Evolutionary conservation across 2,329 filamentous ascomycete species (phyloP), one percentile per base, ranked within the genome.

Genomic region (Eutypella sp.): DNA sequence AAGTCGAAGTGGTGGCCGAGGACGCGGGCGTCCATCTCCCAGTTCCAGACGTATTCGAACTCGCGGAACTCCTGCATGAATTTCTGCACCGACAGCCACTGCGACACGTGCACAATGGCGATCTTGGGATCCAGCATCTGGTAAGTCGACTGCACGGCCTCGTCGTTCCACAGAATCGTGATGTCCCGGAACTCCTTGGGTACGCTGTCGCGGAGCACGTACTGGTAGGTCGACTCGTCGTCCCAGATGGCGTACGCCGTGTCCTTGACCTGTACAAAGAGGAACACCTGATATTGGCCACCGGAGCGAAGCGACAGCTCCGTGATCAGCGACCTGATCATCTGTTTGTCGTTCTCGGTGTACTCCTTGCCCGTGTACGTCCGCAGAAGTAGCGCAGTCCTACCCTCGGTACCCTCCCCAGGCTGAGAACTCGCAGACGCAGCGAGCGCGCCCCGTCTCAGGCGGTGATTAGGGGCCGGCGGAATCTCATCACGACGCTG

Each of bases 1-100:
- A 92, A 79, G 56, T 92, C 84, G 64, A 92, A 91, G 67, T 90
- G 84, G 52, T 93, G 87, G 8, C 88, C 88, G 0, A 83, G 89
- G 59, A 86, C 85, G 40, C 89, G 78, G 25, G 85, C 82, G 59
- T 93, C 87, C 67, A 89, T 87, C 61, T 93, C 89, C 87, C 87
- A 91, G 62, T 92, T 91, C 87, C 88, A 93, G 55, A 89, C 75
- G 57, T 79, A 89, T 55, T 91, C 85, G 53, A 87, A 93, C 57
- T 92, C 82, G 0, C 86, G 86, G 57, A 89, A 84, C 41, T 85
- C 84, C 57, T 85, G 76, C 47, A 80, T 80, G 60, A 91, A 90
- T 66, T 84, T 84, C 60, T 90, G 87, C 2, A 90, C 74, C 5
- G 85, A 84, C 54, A 89, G 74, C 72, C 84, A 88, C 57, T 88